Base-by-base conservation (phyloP, 805 yeast genomes). In the Candida cerambycidarum region DNA sequence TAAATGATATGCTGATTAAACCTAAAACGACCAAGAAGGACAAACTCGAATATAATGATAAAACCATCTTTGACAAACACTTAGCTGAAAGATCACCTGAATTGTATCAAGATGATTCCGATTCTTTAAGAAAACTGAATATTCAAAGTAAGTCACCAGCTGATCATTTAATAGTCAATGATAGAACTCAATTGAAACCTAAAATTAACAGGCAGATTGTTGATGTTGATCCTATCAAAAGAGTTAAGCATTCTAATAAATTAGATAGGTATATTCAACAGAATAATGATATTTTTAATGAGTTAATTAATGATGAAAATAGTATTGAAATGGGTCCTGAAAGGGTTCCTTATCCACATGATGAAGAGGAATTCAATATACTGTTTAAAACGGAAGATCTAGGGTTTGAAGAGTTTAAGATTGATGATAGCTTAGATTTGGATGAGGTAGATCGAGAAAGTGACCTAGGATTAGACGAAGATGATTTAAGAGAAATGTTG, bases 401-500 rank as follows among this genome's bases (percentile, higher is more conserved):
- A 16, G 32, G 24, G 5, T 33, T 40, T 9, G 21, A 33, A 12
- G 40, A 32, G 27, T 34, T 42, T 4, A 35, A 41, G 14, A 24
- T 44, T 5, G 44, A 41, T 32, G 46, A 43, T 17, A 28, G 34
- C 9, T 43, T 42, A 21, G 49, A 45, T 12, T 32, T 37, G 30
- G 18, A 48, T 39, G 24, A 43, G 29, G 34, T 33, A 12, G 16
- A 30, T 3, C 44, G 42, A 13, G 48, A 42, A 41, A 19, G 23
- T 12, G 52, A 53, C 18, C 41, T 62, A 8, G 76, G 75, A 1
- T 60, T 71, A 41, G 50, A 59, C 13, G 52, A 48, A 5, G 51
- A 58, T 10, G 76, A 71, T 21, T 53, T 71, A 39, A 53, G 59
- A 23, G 66, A 60, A 36, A 56, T 71, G 43, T 57, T 70, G 39